Conservation (phyloP, 164 flowering plant species). For the Paratinospora sagittata region DNA sequence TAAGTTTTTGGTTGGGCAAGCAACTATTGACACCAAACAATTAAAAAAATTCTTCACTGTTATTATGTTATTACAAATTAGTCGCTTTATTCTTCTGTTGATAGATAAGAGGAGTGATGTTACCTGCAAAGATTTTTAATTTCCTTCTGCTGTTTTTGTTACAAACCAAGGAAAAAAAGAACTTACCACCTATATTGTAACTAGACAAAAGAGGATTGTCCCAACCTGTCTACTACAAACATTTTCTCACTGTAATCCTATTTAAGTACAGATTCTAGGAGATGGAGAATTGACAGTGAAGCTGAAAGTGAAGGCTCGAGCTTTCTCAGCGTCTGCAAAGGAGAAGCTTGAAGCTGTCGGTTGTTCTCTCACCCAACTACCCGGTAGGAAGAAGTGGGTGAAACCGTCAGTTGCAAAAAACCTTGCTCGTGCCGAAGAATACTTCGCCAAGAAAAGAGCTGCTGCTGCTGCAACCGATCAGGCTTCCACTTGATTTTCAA, state of each 20-base stretch:
- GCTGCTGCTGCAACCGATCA: constrained; percentile 44
- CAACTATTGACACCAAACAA: too few relatives aligned
- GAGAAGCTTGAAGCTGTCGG: constrained; percentile 92
- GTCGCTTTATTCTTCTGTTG: too few relatives aligned
- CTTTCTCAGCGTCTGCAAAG: constrained; percentile 81
- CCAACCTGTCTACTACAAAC: background rate
- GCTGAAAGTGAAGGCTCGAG: constrained; percentile 76
- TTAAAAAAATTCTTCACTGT: too few relatives aligned
- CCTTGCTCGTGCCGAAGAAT: constrained; percentile 85
- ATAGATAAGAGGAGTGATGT: too few relatives aligned
- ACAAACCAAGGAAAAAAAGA: too few relatives aligned
- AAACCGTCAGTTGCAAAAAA: constrained; percentile 85
- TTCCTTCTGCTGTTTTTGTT: too few relatives aligned
- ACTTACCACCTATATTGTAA: too few relatives aligned
- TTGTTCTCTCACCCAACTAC: constrained; percentile 63
- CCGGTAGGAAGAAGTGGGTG: constrained; percentile 89
- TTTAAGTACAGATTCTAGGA: constrained; percentile 70
- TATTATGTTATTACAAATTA: too few relatives aligned
- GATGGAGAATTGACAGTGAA: constrained; percentile 73
- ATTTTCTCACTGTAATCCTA: background rate
- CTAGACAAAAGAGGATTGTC: too few relatives aligned
- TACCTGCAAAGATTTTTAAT: too few relatives aligned
- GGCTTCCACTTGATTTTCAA: constrained; percentile 30
- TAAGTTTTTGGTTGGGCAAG: too few relatives aligned
- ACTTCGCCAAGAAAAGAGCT: constrained; percentile 85